Conservation (phyloP, 108 stramenopile species). For the Fragilariopsis cylindrus region DNA sequence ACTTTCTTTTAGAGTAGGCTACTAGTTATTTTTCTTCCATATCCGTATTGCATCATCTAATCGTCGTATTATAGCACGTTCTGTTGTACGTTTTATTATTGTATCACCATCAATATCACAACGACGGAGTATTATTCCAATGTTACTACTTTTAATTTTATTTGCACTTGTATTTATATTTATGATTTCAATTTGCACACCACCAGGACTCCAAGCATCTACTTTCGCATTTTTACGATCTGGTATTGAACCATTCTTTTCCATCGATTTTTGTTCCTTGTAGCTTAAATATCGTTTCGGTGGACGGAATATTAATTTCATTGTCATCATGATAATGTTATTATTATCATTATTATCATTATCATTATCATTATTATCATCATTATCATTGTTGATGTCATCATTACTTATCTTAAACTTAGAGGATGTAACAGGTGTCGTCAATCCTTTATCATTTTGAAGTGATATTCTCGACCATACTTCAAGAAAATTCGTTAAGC, state of each 20-base stretch:
- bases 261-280: conserved; percentile 30
- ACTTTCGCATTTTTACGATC: conserved; percentile 29
- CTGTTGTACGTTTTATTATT: conserved; percentile 14
- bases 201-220: conserved; percentile 31
- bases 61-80: conserved; percentile 17
- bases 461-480: conserved; percentile 2
- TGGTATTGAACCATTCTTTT: conserved; percentile 22
- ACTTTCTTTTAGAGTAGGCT: too few species aligned
- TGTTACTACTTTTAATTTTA: not conserved
- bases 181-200: conserved; percentile 29
- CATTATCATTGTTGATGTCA: not conserved
- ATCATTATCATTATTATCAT: not conserved
- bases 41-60: conserved; percentile 21
- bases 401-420: not conserved
- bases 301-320: conserved; percentile 27
- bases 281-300: conserved; percentile 28
- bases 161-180: not conserved
- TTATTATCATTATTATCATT: not conserved
- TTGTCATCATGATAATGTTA: not conserved
- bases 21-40: conserved; percentile 2
- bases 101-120: conserved; percentile 24
- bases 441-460: conserved; percentile 1
- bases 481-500: conserved; percentile 13
- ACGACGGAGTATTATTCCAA: not conserved
- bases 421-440: conserved; percentile 12